Conservation (phyloP, 192 early-diverging fungal genomes). For the Tieghemiomyces parasiticus region DNA sequence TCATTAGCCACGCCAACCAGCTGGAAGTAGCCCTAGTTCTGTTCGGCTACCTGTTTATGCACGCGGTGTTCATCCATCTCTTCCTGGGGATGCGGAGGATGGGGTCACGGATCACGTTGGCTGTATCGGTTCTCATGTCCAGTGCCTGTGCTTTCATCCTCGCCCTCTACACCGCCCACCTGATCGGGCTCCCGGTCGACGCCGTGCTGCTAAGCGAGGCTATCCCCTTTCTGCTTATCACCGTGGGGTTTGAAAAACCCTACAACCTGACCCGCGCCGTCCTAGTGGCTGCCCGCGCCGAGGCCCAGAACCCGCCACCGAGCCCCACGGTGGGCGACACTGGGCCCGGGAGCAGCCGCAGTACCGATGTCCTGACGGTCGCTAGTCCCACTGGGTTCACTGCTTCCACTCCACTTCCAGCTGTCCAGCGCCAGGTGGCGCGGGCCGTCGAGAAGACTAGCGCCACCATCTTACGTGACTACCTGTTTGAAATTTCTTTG, state of each 20-base stretch:
- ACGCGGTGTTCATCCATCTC: conserved; percentile 59
- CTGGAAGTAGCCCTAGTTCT: conserved; percentile 67
- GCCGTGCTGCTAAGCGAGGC: conserved; percentile 67
- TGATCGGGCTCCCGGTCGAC: conserved; percentile 51
- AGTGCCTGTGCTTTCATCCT: conserved; percentile 66
- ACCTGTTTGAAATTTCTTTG: conserved; percentile 67
- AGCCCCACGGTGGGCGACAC: not conserved
- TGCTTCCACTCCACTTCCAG: conserved; percentile 21
- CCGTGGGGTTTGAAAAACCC: conserved; percentile 82
- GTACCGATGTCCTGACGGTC: too few relatives aligned
- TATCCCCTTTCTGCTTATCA: conserved; percentile 80
- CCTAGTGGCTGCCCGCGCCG: conserved; percentile 26
- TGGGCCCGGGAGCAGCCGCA: not conserved
- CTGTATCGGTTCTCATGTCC: conserved; percentile 48
- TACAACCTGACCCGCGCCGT: conserved; percentile 70
- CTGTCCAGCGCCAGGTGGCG: conserved; percentile 44
- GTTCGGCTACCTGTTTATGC: conserved; percentile 67
- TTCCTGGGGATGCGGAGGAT: conserved; percentile 74
- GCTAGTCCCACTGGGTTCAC: not conserved
- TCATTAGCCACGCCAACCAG: conserved; percentile 53
- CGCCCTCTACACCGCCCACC: conserved; percentile 49
- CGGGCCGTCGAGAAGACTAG: conserved; percentile 48
- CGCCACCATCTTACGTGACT: conserved; percentile 52
- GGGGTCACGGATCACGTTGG: conserved; percentile 67
- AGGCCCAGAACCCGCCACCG: not conserved